phyloP scores from a whole-genome alignment of 2,329 filamentous ascomycete species.

The Aphanocladium album region DNA sequence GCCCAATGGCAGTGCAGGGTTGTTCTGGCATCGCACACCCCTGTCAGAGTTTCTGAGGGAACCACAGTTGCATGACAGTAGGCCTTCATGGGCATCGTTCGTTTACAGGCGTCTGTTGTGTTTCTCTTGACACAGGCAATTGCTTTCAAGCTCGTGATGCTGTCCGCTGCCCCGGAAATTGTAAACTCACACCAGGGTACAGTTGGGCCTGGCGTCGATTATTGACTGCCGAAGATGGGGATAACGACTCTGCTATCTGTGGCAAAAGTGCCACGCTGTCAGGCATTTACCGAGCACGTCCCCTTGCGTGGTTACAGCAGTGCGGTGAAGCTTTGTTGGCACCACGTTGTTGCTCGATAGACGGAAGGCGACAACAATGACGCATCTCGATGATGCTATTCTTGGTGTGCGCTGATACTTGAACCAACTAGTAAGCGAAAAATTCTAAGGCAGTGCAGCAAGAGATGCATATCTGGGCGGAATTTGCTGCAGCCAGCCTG shows the following conservation, averaged over 20 bases:
- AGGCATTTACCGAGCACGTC: not conserved
- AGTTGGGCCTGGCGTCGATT: not conserved
- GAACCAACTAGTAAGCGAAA: not conserved
- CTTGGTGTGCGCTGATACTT: not conserved
- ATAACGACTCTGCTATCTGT: not conserved
- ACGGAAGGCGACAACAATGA: not conserved
- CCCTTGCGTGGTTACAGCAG: not conserved
- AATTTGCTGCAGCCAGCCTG: not conserved
- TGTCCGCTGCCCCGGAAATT: not conserved
- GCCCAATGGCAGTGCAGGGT: not conserved
- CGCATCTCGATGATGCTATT: slow-evolving; percentile 2
- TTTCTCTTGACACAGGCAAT: not conserved
- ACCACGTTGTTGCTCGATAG: not conserved
- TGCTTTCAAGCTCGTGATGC: not conserved
- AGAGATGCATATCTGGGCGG: not conserved
- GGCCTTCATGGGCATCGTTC: not conserved
- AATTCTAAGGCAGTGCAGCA: not conserved
- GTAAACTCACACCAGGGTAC: slow-evolving; percentile 4
- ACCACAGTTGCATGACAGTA: not conserved
- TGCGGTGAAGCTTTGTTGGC: not conserved
- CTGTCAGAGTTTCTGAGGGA: not conserved
- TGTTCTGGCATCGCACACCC: not conserved
- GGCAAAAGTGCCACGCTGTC: slow-evolving; percentile 10
- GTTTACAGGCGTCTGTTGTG: not conserved
- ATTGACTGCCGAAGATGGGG: not conserved